Evolutionary conservation across 2,329 filamentous ascomycete species (phyloP), one percentile per base, ranked within the genome.

Genomic region (Diaporthe helianthi): DNA sequence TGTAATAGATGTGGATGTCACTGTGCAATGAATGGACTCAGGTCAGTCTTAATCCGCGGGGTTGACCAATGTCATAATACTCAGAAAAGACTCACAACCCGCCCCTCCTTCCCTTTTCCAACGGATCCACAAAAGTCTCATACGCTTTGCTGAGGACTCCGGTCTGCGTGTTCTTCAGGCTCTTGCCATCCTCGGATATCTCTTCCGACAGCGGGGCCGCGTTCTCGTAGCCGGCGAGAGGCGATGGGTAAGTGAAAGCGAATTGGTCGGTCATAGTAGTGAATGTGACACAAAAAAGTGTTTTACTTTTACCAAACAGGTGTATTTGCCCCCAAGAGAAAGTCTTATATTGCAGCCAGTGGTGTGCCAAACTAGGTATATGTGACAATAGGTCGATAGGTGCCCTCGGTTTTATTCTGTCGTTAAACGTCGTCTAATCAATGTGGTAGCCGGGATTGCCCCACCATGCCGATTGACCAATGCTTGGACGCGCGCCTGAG

Each of bases 1-100:
- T 87, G 79, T 93, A 93, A 80, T 97, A 97, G 74, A 97, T 90
- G 79, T 97, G 94, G 19, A 97, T 80, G 77, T 97, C 94, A 73
- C 87, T 89, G 65, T 3, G 22, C 17, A n/a, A 24, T 22, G 10
- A 15, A n/a, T n/a, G n/a, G n/a, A n/a, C n/a, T 33, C 26, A 12
- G 5, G 8, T 52, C 24, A 61, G 24, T 22, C 8, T 12, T 12
- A 9, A 15, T 10, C 19, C 13, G 41, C 9, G 4, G 41, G 41
- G 17, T 44, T 17, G 8, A 9, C 19, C 17, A 46, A 19, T 44
- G 10, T 44, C 12, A 5, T 17, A 3, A 12, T 58, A 13, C 52
- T 8, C 4, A 24, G 22, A 49, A 22, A 58, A 19, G 15, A 60
- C n/a, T 81, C 72, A 89, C 87, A 97, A 97, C 13, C 90, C 94